Evolutionary conservation across 805 yeast species (phyloP).

Genomic region (Teunomyces atbi): DNA sequence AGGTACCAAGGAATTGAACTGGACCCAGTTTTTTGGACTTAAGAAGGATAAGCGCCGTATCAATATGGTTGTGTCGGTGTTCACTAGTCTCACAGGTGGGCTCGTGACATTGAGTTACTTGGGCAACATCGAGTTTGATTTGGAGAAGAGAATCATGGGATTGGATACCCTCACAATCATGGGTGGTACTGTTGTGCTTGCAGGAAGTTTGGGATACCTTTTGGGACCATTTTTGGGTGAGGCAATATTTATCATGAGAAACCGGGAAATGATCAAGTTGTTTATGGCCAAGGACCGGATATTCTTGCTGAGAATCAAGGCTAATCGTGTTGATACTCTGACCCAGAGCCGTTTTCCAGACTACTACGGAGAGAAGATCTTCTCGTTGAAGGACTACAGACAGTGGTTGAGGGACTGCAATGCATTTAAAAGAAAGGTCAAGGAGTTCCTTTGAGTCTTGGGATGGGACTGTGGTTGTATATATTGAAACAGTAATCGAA

Average conservation of each 20-base stretch:
- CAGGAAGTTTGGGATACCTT: conserved; percentile 76
- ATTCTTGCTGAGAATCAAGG: conserved; percentile 70
- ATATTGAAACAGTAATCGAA: background rate
- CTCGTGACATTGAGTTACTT: conserved; percentile 69
- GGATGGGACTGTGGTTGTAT: background rate
- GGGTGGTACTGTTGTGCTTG: conserved; percentile 67
- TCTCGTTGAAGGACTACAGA: conserved; percentile 79
- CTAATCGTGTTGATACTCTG: conserved; percentile 88
- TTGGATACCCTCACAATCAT: conserved; percentile 84
- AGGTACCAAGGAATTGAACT: conserved; percentile 40
- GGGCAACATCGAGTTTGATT: conserved; percentile 81
- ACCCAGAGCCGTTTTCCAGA: conserved; percentile 97
- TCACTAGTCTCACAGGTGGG: conserved; percentile 67
- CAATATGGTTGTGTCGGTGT: conserved; percentile 63
- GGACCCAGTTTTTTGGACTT: conserved; percentile 79
- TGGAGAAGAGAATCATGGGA: conserved; percentile 82
- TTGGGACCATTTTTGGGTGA: conserved; percentile 81
- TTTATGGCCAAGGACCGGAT: conserved; percentile 65
- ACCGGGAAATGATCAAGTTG: conserved; percentile 44
- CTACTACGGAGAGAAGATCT: conserved; percentile 94
- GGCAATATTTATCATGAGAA: conserved; percentile 56
- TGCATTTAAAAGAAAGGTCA: conserved; percentile 80
- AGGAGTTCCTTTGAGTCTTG: conserved; percentile 58
- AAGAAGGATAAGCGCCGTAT: conserved; percentile 73
- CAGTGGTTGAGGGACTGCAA: conserved; percentile 96